These are phyloP conservation scores for Alliaria petiolata DNA, from an alignment of 345 rosid species.

Conservation along the genomic window DNA sequence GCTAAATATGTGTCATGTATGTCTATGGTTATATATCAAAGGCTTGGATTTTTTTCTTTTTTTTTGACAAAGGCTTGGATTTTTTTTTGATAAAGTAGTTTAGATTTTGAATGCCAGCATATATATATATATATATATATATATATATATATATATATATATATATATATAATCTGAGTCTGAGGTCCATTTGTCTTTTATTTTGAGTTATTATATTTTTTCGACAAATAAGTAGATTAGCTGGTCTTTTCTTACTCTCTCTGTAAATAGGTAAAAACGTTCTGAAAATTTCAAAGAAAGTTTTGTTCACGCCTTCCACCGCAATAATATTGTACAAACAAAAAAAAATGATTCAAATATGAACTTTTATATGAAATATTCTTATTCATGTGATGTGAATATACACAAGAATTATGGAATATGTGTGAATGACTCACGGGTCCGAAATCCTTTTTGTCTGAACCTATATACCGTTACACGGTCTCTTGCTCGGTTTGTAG, in stretches of 20 bases:
- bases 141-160: too few relatives aligned
- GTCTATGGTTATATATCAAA: neutral
- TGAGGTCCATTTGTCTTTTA: too few relatives aligned
- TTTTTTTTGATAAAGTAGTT: neutral
- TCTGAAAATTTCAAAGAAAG: neutral
- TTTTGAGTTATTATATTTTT: too few relatives aligned
- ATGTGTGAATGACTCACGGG: neutral
- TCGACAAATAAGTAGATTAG: too few relatives aligned
- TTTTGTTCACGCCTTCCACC: neutral
- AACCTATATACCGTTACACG: conserved; percentile 2
- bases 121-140: too few relatives aligned
- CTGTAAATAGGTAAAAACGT: too few relatives aligned
- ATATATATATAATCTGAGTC: too few relatives aligned
- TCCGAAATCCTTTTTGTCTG: conserved; percentile 9
- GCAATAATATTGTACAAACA: neutral
- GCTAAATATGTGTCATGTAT: neutral
- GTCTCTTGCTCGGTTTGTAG: conserved; percentile 7
- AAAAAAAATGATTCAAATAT: neutral
- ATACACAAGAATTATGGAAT: neutral
- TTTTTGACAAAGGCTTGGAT: neutral
- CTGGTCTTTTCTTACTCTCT: too few relatives aligned
- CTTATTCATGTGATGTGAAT: neutral
- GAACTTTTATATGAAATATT: too few relatives aligned
- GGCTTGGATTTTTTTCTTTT: neutral
- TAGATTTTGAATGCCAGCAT: neutral